Base-by-base conservation (phyloP, 1,284 basidiomycete genomes). In the Vanrija pseudolonga region DNA sequence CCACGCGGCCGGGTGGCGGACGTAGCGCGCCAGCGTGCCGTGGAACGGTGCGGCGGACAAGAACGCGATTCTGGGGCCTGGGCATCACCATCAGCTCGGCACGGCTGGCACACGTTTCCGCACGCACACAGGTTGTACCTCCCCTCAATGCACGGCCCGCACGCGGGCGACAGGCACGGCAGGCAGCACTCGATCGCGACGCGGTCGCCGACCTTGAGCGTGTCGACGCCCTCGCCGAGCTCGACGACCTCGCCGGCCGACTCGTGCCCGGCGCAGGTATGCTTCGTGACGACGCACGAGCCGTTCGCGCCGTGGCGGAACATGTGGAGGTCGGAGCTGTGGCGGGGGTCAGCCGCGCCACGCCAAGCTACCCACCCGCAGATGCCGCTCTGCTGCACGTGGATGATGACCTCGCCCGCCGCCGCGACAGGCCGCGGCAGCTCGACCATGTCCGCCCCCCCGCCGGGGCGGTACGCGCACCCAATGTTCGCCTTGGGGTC, bases 141-240 rank as follows among this genome's bases (percentile, higher is more conserved):
- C 0, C 81, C 81, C 0, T 69, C 76, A 39, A 77, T 72, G 67
- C 81, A 83, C 20, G 74, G 74, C 48, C 77, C 69, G 68, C 80
- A 82, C 32, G 71, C 70, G 1, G 79, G 68, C 48, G 69, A 71
- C 53, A 72, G 70, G 65, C 81, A 83, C 5, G 79, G 80, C 17
- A 82, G 78, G 48, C 80, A 79, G 14, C 78, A 78, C 64, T 81
- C 79, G 52, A 81, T 78, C n/a, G 79, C 79, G 6, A 81, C 79
- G 6, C 77, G 65, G 62, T 80, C 78, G 2, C 76, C 76, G 8
- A 73, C 66, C 53, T 74, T 70, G 48, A 74, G 63, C 32, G 71
- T 51, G 4, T 60, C 65, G 4, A 80, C 80, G 6, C 71, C 77
- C 39, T 70, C 65, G 24, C 79, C 79, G 48, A 81, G 66, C 45